phyloP scores from a whole-genome alignment of 805 yeast genomes.

The Metschnikowia cerradonensis region DNA sequence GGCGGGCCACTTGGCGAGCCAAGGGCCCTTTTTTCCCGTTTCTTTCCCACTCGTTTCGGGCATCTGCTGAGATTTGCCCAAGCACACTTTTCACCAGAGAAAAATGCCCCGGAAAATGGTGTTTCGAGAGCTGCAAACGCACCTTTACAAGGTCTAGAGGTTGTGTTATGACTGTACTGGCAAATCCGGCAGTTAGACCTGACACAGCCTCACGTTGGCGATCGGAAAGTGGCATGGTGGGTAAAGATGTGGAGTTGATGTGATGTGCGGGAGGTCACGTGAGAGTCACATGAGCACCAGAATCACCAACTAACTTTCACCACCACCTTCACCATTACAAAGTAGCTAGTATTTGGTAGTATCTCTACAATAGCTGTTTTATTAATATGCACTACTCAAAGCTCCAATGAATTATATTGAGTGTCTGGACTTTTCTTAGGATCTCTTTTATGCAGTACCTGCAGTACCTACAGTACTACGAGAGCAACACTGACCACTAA shows the following conservation, averaged over 20 bases:
- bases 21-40: constrained; percentile 3
- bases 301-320: no score
- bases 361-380: no score
- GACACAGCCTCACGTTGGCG: constrained; percentile 56
- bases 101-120: constrained; percentile 16
- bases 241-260: not conserved
- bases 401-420: no score
- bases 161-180: constrained; percentile 77
- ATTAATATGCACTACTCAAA: no score
- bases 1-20: constrained; percentile 6
- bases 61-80: constrained; percentile 20
- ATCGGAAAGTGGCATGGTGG: constrained; percentile 5
- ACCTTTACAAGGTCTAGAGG: constrained; percentile 86
- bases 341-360: no score
- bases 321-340: no score
- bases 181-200: constrained; percentile 77
- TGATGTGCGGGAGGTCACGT: not conserved
- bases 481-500: no score
- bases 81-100: constrained; percentile 20
- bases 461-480: no score
- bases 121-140: constrained; percentile 61
- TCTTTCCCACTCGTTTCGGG: constrained; percentile 10
- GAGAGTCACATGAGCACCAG: not conserved
- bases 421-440: no score
- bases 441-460: no score